Evolutionary conservation across 305 asterid species (phyloP).

Genomic region (Fraxinus albicans): DNA sequence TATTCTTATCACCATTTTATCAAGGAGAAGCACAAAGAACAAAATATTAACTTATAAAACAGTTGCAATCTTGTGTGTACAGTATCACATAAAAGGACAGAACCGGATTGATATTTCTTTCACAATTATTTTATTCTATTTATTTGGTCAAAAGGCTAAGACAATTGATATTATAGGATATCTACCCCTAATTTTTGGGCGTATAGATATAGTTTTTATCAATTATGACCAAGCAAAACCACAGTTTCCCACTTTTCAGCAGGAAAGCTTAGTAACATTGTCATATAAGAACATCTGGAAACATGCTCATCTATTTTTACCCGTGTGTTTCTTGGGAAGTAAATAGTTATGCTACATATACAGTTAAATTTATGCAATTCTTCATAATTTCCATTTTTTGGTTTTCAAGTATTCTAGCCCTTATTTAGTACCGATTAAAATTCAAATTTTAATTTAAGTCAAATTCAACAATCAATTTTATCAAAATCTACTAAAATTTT

Average conservation of each 20-base stretch:
- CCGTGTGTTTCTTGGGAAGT: not conserved
- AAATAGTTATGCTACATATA: not conserved
- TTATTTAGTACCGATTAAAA: too few species aligned
- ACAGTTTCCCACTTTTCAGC: not conserved
- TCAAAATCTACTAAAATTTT: not conserved
- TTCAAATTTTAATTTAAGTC: too few species aligned
- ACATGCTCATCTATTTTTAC: not conserved
- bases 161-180: not conserved
- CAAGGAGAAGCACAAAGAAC: not conserved
- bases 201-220: not conserved
- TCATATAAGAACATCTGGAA: not conserved
- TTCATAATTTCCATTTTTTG: not conserved
- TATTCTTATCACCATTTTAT: not conserved
- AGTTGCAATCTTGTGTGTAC: not conserved
- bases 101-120: not conserved
- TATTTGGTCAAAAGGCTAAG: not conserved
- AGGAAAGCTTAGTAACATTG: not conserved
- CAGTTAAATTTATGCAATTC: not conserved
- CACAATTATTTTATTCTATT: not conserved
- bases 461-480: not conserved
- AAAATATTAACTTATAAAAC: not conserved
- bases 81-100: not conserved
- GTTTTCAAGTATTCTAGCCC: not conserved
- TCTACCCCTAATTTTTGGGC: not conserved
- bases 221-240: not conserved